Evolutionary conservation across 176 grass and related monocot genomes (phyloP), one percentile per base, ranked within the genome.

Genomic region (Cenchrus purpureus): DNA sequence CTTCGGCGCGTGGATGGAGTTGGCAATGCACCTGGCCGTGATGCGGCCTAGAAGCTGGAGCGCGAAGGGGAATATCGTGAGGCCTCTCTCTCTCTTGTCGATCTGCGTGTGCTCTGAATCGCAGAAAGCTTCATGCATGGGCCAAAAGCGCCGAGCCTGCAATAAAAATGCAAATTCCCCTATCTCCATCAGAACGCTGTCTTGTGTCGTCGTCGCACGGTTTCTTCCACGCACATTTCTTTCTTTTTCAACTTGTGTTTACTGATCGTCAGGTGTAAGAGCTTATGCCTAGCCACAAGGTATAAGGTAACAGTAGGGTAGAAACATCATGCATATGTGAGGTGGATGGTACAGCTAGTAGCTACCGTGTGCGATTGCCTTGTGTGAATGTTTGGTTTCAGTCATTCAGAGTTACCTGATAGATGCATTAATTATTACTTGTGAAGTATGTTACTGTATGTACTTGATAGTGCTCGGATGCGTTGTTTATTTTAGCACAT

Each of bases 21-120:
- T 10, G n/a, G 71, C 67, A 79, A 66, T 88, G 90, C 55, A 92
- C 82, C 87, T 95, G 63, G 78, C 63, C 90, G 77, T 72, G 73
- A 90, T 90, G 74, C 77, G 76, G 90, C 40, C 87, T 59, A 83
- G 84, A 32, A 65, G 65, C 25, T 68, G 43, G 58, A 82, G 40
- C 58, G 64, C 13, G 4, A 4, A 49, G 49, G 82, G 64, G 83
- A 82, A 86, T 90, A 79, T 55, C 49, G 16, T 46, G 48, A 82
- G 88, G 13, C 40, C 78, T 76, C 71, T 46, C 78, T 76, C 71
- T 46, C 1, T 3, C 52, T 16, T 19, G 64, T 65, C 46, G 15
- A 68, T 89, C 12, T 52, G 10, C 49, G 6, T 4, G 20, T 8
- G 65, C 50, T 77, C 28, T 17, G 84, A 79, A 79, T 87, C 61